phyloP scores from a whole-genome alignment of 2,329 filamentous ascomycete genomes.

The Lasiodiplodia citricola region DNA sequence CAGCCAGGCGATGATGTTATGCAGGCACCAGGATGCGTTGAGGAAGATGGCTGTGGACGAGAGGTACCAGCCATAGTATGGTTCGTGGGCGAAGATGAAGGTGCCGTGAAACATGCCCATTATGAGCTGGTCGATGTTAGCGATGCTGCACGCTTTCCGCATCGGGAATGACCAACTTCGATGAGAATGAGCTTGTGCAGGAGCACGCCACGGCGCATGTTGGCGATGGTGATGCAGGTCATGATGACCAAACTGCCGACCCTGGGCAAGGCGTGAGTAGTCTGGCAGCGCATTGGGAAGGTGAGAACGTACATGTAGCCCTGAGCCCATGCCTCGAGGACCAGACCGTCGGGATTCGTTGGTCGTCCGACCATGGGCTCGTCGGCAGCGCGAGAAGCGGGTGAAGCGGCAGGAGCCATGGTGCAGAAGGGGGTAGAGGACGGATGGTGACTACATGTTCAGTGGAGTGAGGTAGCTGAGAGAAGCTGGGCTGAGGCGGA shows the following conservation, averaged over 20 bases:
- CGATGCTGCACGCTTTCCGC: neutral
- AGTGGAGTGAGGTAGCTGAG: neutral
- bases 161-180: constrained; percentile 41
- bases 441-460: constrained; percentile 2
- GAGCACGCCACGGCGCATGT: constrained; percentile 54
- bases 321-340: constrained; percentile 49
- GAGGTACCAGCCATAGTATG: constrained; percentile 68
- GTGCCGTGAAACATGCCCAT: constrained; percentile 63
- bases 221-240: constrained; percentile 54
- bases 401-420: constrained; percentile 15
- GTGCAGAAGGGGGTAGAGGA: neutral
- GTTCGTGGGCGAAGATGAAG: constrained; percentile 63
- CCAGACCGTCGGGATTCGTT: constrained; percentile 39
- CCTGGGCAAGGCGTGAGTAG: neutral
- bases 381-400: neutral
- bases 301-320: constrained; percentile 37
- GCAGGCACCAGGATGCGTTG: constrained; percentile 67
- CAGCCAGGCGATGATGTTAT: constrained; percentile 72
- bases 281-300: neutral
- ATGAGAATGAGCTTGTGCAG: constrained; percentile 59
- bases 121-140: constrained; percentile 50
- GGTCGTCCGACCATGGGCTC: constrained; percentile 36
- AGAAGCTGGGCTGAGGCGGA: constrained; percentile 15
- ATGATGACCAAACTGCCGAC: constrained; percentile 54
- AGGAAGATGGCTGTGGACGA: constrained; percentile 65